phyloP scores from a whole-genome alignment of 2,329 filamentous ascomycete genomes.

The Trichoderma citrinoviride region DNA sequence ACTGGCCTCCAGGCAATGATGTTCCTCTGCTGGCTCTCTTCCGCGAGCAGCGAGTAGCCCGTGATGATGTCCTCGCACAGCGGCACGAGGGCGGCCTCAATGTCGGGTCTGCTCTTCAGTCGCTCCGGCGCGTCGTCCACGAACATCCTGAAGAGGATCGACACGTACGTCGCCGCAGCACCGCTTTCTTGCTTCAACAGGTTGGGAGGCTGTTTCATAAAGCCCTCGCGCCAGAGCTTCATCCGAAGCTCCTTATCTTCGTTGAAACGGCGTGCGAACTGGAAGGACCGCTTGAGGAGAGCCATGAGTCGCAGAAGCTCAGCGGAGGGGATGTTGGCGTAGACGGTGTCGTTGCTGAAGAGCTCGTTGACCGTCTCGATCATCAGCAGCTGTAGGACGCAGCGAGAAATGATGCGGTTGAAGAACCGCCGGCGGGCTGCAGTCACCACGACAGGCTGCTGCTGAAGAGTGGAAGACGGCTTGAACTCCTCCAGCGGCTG shows the following conservation, averaged over 20 bases:
- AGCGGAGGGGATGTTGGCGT: slow-evolving; percentile 83
- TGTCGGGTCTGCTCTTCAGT: slow-evolving; percentile 73
- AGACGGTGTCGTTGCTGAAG: slow-evolving; percentile 95
- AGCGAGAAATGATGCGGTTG: slow-evolving; percentile 98
- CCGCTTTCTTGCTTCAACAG: slow-evolving; percentile 95
- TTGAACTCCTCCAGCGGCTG: slow-evolving; percentile 79
- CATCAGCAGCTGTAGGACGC: slow-evolving; percentile 95
- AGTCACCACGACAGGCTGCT: slow-evolving; percentile 88
- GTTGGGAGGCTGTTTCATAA: slow-evolving; percentile 99
- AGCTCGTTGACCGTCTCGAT: slow-evolving; percentile 99
- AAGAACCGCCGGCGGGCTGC: slow-evolving; percentile 92
- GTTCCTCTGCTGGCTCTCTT: slow-evolving; percentile 95
- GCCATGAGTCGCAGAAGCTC: slow-evolving; percentile 92
- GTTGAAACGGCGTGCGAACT: slow-evolving; percentile 97
- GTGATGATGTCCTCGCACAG: slow-evolving; percentile 92
- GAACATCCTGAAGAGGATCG: slow-evolving; percentile 96
- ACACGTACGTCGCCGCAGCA: slow-evolving; percentile 89
- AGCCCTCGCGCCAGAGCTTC: slow-evolving; percentile 92
- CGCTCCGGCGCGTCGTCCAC: slow-evolving; percentile 83
- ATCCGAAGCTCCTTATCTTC: slow-evolving; percentile 94
- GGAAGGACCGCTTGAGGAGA: slow-evolving; percentile 90
- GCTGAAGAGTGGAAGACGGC: slow-evolving; percentile 71
- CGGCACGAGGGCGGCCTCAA: slow-evolving; percentile 88
- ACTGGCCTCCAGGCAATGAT: slow-evolving; percentile 97
- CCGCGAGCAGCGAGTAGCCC: slow-evolving; percentile 81